Evolutionary conservation across 2,329 filamentous ascomycete species (phyloP).

Genomic region (Alternaria triticina): DNA sequence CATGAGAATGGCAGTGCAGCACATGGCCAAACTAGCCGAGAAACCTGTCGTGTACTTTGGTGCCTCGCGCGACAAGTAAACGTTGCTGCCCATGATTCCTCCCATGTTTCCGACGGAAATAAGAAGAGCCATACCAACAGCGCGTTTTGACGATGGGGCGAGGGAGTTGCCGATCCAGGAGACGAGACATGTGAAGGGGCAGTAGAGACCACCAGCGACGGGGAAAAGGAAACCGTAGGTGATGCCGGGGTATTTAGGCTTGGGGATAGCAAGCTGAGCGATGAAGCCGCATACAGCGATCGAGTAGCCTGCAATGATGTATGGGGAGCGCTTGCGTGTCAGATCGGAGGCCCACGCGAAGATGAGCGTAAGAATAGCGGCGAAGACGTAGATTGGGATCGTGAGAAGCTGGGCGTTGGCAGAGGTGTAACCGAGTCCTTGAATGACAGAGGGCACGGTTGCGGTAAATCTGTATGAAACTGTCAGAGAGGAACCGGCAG

Average conservation of each 20-base stretch:
- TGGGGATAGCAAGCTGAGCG: constrained; percentile 57
- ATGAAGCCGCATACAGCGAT: constrained; percentile 63
- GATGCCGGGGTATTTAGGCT: constrained; percentile 52
- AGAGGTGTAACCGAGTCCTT: constrained; percentile 51
- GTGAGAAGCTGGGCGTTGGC: constrained; percentile 51
- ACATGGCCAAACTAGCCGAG: constrained; percentile 54
- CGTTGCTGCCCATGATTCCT: constrained; percentile 54
- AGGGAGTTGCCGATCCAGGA: constrained; percentile 47
- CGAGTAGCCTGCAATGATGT: constrained; percentile 59
- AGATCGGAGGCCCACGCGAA: constrained; percentile 59
- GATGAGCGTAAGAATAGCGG: constrained; percentile 48
- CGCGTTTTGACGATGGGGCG: constrained; percentile 44
- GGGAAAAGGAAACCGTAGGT: constrained; percentile 54
- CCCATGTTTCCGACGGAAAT: constrained; percentile 57
- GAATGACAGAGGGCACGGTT: constrained; percentile 52
- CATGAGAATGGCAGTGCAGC: constrained; percentile 54
- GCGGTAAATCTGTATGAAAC: constrained; percentile 22
- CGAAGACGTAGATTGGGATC: constrained; percentile 53
- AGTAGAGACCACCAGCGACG: constrained; percentile 45
- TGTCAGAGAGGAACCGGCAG: constrained; percentile 27
- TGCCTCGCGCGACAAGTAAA: constrained; percentile 57
- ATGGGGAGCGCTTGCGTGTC: constrained; percentile 60
- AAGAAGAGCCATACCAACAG: constrained; percentile 59
- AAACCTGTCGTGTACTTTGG: constrained; percentile 61
- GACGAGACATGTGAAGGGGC: constrained; percentile 46